Conservation (phyloP, 345 rosid species). For the Ceriops tagal region DNA sequence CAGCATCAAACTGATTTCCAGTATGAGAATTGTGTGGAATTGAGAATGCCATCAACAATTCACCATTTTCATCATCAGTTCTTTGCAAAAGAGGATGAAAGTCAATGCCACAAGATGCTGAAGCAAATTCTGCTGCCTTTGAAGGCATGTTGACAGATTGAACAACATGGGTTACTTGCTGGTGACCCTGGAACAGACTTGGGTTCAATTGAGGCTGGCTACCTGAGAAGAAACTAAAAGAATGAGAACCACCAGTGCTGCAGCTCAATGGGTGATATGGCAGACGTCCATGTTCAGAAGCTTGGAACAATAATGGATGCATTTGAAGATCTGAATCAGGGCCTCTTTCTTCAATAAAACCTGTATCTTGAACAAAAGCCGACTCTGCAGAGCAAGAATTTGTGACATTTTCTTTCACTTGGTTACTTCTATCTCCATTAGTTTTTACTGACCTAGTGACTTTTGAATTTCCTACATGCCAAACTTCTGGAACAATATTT, state of each 20-base stretch:
- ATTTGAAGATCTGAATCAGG: slow-evolving; percentile 57
- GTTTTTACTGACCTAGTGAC: slow-evolving; percentile 12
- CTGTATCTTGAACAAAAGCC: slow-evolving; percentile 39
- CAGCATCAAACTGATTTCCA: slow-evolving; percentile 31
- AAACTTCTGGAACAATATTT: slow-evolving; percentile 35
- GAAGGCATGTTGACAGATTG: slow-evolving; percentile 36
- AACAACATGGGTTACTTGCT: slow-evolving; percentile 36
- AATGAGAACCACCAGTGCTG: slow-evolving; percentile 36
- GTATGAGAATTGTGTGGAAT: slow-evolving; percentile 30
- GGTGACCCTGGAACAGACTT: slow-evolving; percentile 66
- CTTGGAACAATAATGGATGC: slow-evolving; percentile 88
- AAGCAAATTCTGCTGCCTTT: slow-evolving; percentile 40
- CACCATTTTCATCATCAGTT: slow-evolving; percentile 40
- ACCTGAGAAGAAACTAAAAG: slow-evolving; percentile 74
- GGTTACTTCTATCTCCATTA: slow-evolving; percentile 30
- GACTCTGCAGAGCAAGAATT: slow-evolving; percentile 40
- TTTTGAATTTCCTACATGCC: slow-evolving; percentile 24
- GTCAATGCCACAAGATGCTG: slow-evolving; percentile 48
- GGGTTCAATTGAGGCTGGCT: slow-evolving; percentile 75
- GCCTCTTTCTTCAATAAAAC: slow-evolving; percentile 41
- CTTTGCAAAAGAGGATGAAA: slow-evolving; percentile 90
- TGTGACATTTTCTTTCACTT: slow-evolving; percentile 27
- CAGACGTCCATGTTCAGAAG: slow-evolving; percentile 51
- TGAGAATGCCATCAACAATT: slow-evolving; percentile 23
- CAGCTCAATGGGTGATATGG: slow-evolving; percentile 51